A percentile compares a stretch with the other conserved stretches of the same genome.
Conservation (phyloP, 768 basidiomycete genomes). For the Auriscalpium vulgare region DNA sequence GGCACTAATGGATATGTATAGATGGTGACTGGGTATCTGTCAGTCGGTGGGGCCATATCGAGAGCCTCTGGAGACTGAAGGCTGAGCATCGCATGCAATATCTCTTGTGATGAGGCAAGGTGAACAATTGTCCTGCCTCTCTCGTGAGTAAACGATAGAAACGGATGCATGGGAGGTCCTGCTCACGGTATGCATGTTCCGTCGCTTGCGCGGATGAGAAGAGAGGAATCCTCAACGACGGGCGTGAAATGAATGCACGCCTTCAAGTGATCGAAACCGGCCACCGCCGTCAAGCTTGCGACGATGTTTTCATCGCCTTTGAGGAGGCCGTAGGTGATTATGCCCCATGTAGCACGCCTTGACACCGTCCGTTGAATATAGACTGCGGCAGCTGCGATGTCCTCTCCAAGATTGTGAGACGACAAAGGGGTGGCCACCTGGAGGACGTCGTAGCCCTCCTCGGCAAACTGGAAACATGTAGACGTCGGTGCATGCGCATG, state of each 20-base stretch:
- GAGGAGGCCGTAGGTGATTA: slow-evolving; percentile 25
- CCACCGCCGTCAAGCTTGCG: slow-evolving; percentile 3
- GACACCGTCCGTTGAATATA: slow-evolving; percentile 3
- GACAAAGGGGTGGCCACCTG: slow-evolving; percentile 22
- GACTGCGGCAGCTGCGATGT: slow-evolving; percentile 9
- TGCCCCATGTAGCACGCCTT: slow-evolving; percentile 18
- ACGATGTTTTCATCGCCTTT: slow-evolving; percentile 13
- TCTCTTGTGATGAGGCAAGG: slow-evolving; percentile 29
- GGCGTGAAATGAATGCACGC: slow-evolving; percentile 32
- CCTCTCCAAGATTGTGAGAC: slow-evolving; percentile 1
- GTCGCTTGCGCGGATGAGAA: slow-evolving; percentile 20
- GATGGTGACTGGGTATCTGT: slow-evolving; percentile 22
- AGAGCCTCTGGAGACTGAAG: slow-evolving; percentile 18
- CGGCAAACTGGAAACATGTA: slow-evolving; percentile 21
- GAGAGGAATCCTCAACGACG: slow-evolving; percentile 15
- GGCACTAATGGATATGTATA: slow-evolving; percentile 31
- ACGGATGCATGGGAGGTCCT: background rate
- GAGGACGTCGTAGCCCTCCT: slow-evolving; percentile 32
- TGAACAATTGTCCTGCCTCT: slow-evolving; percentile 26
- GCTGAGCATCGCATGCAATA: slow-evolving; percentile 24
- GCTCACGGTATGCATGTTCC: slow-evolving; percentile 24
- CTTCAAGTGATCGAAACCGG: slow-evolving; percentile 13
- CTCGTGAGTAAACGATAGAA: background rate
- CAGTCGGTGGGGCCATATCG: slow-evolving; percentile 15
- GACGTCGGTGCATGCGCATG: background rate